Conservation (phyloP, 176 grass and related monocot species). For the Melocanna baccifera region DNA sequence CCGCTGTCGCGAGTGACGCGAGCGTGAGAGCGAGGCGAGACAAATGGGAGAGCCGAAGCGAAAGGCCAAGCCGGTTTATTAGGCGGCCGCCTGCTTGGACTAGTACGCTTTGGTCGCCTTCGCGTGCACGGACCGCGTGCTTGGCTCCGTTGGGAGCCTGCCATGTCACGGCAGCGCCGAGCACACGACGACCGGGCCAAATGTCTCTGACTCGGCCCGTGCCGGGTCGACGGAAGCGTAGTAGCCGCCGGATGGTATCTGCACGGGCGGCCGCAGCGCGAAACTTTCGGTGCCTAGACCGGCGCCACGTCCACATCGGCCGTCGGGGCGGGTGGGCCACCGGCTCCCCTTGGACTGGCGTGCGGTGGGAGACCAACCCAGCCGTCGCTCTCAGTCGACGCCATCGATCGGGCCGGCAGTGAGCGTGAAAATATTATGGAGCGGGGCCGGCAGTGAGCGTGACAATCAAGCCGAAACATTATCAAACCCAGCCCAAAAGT, state of each 20-base stretch:
- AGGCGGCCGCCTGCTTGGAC: constrained; percentile 27
- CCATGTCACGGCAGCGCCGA: neutral
- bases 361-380: neutral
- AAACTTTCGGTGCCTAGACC: constrained; percentile 42
- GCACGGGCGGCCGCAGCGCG: constrained; percentile 12
- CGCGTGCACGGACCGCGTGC: neutral
- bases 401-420: neutral
- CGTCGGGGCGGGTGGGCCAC: constrained; percentile 3
- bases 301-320: constrained; percentile 30
- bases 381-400: neutral
- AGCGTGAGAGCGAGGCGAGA: constrained; percentile 33
- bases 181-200: constrained; percentile 9
- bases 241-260: neutral
- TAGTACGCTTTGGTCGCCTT: neutral
- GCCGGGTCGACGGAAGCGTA: neutral
- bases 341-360: constrained; percentile 7
- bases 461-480: too few species aligned
- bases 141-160: neutral
- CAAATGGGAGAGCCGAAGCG: constrained; percentile 27
- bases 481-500: neutral
- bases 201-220: neutral
- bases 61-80: constrained; percentile 8
- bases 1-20: constrained; percentile 16
- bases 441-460: too few species aligned
- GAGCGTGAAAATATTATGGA: neutral